phyloP scores from a whole-genome alignment of 352 stramenopile genomes.

The Globisporangium middletonii region DNA sequence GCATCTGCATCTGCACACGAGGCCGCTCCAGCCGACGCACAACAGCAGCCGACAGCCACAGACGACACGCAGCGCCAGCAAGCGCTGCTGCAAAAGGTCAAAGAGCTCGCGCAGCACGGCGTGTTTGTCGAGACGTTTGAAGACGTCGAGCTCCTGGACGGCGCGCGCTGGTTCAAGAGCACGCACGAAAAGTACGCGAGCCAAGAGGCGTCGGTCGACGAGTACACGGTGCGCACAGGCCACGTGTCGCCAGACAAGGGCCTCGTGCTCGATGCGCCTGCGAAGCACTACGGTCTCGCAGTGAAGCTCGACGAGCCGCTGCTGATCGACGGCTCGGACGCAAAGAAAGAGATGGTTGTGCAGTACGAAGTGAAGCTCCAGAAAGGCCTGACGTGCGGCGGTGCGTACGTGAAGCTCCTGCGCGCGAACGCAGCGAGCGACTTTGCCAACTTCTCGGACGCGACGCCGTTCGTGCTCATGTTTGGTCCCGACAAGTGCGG shows the following conservation, averaged over 20 bases:
- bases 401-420: slow-evolving; percentile 93
- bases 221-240: slow-evolving; percentile 52
- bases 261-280: slow-evolving; percentile 62
- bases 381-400: slow-evolving; percentile 88
- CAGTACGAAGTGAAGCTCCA: slow-evolving; percentile 95
- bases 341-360: slow-evolving; percentile 84
- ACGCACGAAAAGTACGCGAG: slow-evolving; percentile 71
- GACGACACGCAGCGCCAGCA: slow-evolving; percentile 19
- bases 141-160: slow-evolving; percentile 44
- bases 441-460: slow-evolving; percentile 69
- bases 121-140: slow-evolving; percentile 83
- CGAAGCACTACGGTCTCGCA: slow-evolving; percentile 78
- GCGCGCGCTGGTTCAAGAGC: slow-evolving; percentile 80
- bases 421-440: slow-evolving; percentile 42
- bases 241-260: slow-evolving; percentile 56
- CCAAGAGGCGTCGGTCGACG: slow-evolving; percentile 60
- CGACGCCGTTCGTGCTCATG: slow-evolving; percentile 93
- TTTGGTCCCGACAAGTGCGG: slow-evolving; percentile 95
- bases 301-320: slow-evolving; percentile 66
- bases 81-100: slow-evolving; percentile 32
- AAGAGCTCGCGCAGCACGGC: slow-evolving; percentile 44
- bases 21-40: background rate
- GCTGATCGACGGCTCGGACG: slow-evolving; percentile 53
- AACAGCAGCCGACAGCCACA: background rate
- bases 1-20: too few species aligned